phyloP scores from a whole-genome alignment of 805 yeast genomes.

The Torulaspora delbrueckii region DNA sequence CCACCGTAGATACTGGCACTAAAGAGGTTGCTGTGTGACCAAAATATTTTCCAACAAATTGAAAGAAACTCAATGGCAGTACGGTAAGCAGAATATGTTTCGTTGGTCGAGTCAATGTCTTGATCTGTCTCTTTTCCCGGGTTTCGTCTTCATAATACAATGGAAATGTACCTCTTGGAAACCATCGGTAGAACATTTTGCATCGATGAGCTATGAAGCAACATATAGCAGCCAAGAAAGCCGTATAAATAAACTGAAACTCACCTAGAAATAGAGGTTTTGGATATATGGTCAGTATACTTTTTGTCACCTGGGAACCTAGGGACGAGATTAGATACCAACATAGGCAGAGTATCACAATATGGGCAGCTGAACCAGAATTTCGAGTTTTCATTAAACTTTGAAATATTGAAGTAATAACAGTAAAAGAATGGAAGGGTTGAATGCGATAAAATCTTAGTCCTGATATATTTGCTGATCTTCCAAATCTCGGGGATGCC shows the following conservation, averaged over 20 bases:
- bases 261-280: slow-evolving; percentile 63
- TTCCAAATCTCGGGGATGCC: too few species aligned
- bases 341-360: slow-evolving; percentile 43
- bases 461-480: not conserved
- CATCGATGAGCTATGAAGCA: slow-evolving; percentile 35
- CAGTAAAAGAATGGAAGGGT: not conserved
- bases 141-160: slow-evolving; percentile 25
- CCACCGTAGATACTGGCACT: slow-evolving; percentile 64
- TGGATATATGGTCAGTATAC: slow-evolving; percentile 49
- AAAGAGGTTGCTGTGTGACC: slow-evolving; percentile 60
- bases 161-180: slow-evolving; percentile 57
- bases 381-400: not conserved
- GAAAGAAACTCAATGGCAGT: slow-evolving; percentile 61
- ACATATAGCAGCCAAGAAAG: slow-evolving; percentile 40
- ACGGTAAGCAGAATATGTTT: slow-evolving; percentile 44
- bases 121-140: slow-evolving; percentile 13
- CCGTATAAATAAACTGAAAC: slow-evolving; percentile 54
- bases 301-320: slow-evolving; percentile 60
- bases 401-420: not conserved
- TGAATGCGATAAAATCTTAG: not conserved
- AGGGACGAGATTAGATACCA: slow-evolving; percentile 63
- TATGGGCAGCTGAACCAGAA: slow-evolving; percentile 21
- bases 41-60: slow-evolving; percentile 58
- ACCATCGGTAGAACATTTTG: slow-evolving; percentile 34
- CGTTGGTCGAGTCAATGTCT: slow-evolving; percentile 32